phyloP scores from a whole-genome alignment of 352 stramenopile species.

The Pilasporangium apinafurcum region DNA sequence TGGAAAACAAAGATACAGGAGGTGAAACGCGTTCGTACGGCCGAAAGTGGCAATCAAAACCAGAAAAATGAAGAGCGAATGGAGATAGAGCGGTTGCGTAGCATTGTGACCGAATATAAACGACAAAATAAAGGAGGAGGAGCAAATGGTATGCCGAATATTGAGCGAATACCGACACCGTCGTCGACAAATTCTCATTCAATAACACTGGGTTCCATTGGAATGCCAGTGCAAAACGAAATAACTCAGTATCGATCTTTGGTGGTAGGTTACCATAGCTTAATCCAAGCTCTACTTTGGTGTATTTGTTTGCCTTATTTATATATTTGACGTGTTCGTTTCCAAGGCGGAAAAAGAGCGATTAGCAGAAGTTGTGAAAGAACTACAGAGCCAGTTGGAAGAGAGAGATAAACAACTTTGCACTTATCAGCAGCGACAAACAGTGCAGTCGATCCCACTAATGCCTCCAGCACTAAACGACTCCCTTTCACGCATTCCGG shows the following conservation, averaged over 20 bases:
- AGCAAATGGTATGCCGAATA: too few relatives aligned
- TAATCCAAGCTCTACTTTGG: too few relatives aligned
- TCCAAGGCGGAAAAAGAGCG: constrained; percentile 64
- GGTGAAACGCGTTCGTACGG: constrained; percentile 57
- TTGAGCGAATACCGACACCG: too few relatives aligned
- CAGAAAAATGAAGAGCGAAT: constrained; percentile 23
- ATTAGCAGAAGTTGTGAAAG: constrained; percentile 38
- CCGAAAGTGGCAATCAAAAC: constrained; percentile 22
- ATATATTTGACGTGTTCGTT: neutral
- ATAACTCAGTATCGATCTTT: constrained; percentile 42
- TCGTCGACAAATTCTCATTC: constrained; percentile 9
- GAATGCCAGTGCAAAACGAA: constrained; percentile 44
- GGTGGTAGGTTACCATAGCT: constrained; percentile 37
- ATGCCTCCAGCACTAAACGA: neutral
- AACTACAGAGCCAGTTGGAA: constrained; percentile 48
- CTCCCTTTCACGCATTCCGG: constrained; percentile 21
- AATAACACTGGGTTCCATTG: neutral
- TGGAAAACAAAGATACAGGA: constrained; percentile 53
- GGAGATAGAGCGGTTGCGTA: constrained; percentile 44
- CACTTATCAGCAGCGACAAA: too few relatives aligned
- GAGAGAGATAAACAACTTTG: constrained; percentile 50
- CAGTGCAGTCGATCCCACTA: constrained; percentile 1
- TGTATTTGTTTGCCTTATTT: neutral
- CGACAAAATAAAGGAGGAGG: constrained; percentile 9
- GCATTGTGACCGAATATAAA: constrained; percentile 26